These are phyloP conservation scores for Rhodotorula glutinis DNA, from an alignment of 1,284 basidiomycete species.

Conservation along the genomic window DNA sequence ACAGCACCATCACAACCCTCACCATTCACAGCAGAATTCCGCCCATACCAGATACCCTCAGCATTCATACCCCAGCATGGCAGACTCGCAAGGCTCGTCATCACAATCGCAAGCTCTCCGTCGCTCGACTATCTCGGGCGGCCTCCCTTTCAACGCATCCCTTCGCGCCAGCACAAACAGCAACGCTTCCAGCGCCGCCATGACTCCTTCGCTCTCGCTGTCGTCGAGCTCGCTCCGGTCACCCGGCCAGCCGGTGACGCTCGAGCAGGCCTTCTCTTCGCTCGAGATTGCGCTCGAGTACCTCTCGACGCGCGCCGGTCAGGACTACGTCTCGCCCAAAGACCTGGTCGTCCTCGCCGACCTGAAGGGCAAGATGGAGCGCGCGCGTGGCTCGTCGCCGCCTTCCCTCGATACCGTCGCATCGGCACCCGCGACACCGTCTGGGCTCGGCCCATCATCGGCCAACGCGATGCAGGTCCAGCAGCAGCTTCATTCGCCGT, in stretches of 20 bases:
- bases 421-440: constrained; percentile 16
- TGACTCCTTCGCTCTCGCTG: constrained; percentile 10
- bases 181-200: background rate
- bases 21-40: constrained; percentile 4
- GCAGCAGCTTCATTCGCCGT: constrained; percentile 9
- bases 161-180: background rate
- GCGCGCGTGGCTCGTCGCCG: constrained; percentile 6
- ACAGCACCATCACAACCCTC: background rate
- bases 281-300: constrained; percentile 32
- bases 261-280: constrained; percentile 30
- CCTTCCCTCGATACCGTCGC: constrained; percentile 15
- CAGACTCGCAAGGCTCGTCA: background rate
- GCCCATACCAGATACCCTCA: constrained; percentile 13
- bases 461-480: background rate
- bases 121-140: constrained; percentile 37
- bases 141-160: constrained; percentile 21
- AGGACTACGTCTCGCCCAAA: constrained; percentile 23
- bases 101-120: background rate
- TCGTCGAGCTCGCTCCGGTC: constrained; percentile 1
- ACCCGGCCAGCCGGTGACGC: constrained; percentile 8
- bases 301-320: constrained; percentile 26
- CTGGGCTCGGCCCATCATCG: background rate
- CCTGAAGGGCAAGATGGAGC: constrained; percentile 30
- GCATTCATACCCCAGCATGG: constrained; percentile 9
- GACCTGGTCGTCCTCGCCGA: constrained; percentile 30